Evolutionary conservation across 176 grass and related monocot genomes (phyloP).

Genomic region (Eragrostis nindensis): DNA sequence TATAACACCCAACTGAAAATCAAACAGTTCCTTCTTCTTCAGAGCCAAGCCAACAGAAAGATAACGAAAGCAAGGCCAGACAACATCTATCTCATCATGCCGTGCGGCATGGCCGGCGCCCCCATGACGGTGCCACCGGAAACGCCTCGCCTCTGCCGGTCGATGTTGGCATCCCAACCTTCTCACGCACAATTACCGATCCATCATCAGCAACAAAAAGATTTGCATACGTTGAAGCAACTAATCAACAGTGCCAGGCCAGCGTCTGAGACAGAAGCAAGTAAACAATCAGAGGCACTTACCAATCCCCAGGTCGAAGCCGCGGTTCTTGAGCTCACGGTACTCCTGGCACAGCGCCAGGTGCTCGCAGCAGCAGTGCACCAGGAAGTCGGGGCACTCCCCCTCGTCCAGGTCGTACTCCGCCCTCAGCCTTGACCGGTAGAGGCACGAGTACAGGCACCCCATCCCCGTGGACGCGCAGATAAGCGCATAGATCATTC

Average conservation of each 20-base stretch:
- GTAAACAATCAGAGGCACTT: conserved; percentile 16
- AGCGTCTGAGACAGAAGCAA: background rate
- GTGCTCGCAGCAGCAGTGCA: conserved; percentile 87
- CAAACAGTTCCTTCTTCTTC: background rate
- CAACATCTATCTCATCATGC: conserved; percentile 62
- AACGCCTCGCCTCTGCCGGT: conserved; percentile 72
- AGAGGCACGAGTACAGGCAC: conserved; percentile 90
- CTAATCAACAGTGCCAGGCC: background rate
- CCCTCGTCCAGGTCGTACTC: conserved; percentile 74
- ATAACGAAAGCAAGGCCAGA: background rate
- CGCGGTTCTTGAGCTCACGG: conserved; percentile 83
- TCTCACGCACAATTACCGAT: background rate
- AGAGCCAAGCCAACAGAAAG: background rate
- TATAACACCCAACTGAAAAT: background rate
- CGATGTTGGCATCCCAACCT: conserved; percentile 84
- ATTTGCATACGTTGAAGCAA: background rate
- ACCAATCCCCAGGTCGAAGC: conserved; percentile 95
- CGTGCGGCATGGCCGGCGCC: conserved; percentile 63
- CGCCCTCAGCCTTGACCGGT: conserved; percentile 73
- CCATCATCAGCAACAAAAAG: background rate
- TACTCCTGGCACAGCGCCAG: conserved; percentile 87
- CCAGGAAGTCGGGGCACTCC: conserved; percentile 74
- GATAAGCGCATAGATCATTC: conserved; percentile 51
- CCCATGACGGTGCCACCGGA: conserved; percentile 52
- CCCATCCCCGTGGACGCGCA: conserved; percentile 53